Evolutionary conservation across 805 yeast species (phyloP).

Genomic region (Blastobotrys robertii): DNA sequence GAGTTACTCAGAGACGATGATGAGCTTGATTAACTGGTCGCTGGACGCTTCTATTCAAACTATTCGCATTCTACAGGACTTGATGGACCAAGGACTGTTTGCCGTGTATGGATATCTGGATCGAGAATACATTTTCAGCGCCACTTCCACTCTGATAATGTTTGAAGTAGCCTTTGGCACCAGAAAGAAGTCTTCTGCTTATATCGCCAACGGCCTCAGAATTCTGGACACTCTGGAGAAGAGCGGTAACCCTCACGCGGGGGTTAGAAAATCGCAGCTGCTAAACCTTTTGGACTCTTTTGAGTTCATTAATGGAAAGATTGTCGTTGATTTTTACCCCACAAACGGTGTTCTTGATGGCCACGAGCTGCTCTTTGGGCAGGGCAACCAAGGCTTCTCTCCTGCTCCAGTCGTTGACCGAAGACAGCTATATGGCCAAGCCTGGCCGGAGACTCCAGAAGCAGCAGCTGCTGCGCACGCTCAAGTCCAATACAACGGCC

Average conservation of each 20-base stretch:
- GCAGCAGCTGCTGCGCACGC: background rate
- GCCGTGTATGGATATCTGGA: slow-evolving; percentile 17
- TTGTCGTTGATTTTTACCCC: background rate
- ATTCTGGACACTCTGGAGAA: slow-evolving; percentile 8
- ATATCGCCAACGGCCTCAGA: slow-evolving; percentile 13
- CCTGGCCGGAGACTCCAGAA: background rate
- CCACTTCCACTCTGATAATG: slow-evolving; percentile 18
- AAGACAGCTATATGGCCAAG: background rate
- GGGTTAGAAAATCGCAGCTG: slow-evolving; percentile 12
- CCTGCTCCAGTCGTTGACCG: background rate
- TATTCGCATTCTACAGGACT: slow-evolving; percentile 10
- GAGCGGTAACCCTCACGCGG: slow-evolving; percentile 13
- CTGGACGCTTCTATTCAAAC: slow-evolving; percentile 18
- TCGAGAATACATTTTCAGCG: slow-evolving; percentile 17
- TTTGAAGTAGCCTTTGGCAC: slow-evolving; percentile 16
- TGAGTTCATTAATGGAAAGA: slow-evolving; percentile 7
- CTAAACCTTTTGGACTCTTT: slow-evolving; percentile 10
- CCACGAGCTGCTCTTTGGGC: background rate
- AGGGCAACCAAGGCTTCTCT: background rate
- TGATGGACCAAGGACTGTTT: slow-evolving; percentile 6
- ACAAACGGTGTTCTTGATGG: background rate
- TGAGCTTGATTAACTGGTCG: slow-evolving; percentile 15
- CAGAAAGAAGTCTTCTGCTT: slow-evolving; percentile 9
- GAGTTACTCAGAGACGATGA: slow-evolving; percentile 10
- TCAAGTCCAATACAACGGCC: background rate